Base-by-base conservation (phyloP, 192 early-diverging fungal species). In the Entophlyctis helioformis region DNA sequence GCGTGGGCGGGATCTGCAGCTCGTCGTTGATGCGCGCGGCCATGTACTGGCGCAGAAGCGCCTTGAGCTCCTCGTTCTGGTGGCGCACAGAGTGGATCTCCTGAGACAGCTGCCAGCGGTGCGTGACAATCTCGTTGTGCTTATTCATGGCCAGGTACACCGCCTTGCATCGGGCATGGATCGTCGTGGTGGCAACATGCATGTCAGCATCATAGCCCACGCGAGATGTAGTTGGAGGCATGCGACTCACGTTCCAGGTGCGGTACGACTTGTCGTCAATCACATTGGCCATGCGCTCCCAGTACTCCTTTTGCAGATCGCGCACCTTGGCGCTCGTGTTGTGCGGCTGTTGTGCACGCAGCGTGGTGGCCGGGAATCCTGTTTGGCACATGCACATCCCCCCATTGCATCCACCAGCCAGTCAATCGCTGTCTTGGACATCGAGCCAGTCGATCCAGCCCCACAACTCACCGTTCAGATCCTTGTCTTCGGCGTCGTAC, bases 21-120 rank as follows among this genome's bases (percentile, higher is more conserved):
- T 74, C 71, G 12, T 71, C 71, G 39, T 77, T 77, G 23, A 77
- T 56, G 11, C 59, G 39, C 1, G 74, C 68, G 27, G 48, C 23
- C 68, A 77, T 71, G 43, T 77, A 74, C 52, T 72, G 62, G 15
- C 71, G 49, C 24, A 77, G 40, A 5, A 77, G 45, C 3, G 36
- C 36, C 42, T 72, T 75, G 16, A 77, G 37, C 44, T 77, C 74
- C 15, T 66, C 54, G 45, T 74, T 77, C 36, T 77, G 74, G 16
- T 33, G 43, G 12, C 37, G 38, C n/a, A 74, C 60, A 27, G 44
- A 16, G 12, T 51, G 48, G 35, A 75, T 67, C 27, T 77, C 66
- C 50, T 62, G 57, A 0, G 65, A 47, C 12, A 69, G 39, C 11
- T 56, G 36, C 29, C 54, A 62, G 29, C 74, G 53, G 27, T 62